Evolutionary conservation across 768 basidiomycete species (phyloP).

Genomic region (Coprinopsis sp.): DNA sequence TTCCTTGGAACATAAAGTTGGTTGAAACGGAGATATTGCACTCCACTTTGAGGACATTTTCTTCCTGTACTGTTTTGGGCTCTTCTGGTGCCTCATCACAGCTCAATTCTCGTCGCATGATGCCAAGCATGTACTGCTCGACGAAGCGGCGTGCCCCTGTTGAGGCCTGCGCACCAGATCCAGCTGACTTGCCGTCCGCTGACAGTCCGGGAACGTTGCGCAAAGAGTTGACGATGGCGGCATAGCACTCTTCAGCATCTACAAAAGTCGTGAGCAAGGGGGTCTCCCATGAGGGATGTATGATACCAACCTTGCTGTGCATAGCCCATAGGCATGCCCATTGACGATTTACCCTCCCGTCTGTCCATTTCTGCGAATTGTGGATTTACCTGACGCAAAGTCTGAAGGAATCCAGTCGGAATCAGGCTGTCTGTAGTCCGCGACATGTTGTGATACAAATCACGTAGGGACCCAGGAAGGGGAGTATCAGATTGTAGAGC

Average conservation of each 20-base stretch:
- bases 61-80: conserved; percentile 51
- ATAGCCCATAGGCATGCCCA: conserved; percentile 42
- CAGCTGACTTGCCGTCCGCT: conserved; percentile 26
- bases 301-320: conserved; percentile 67
- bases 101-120: conserved; percentile 72
- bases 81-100: conserved; percentile 86
- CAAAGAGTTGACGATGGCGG: conserved; percentile 65
- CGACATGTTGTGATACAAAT: conserved; percentile 69
- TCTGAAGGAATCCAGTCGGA: conserved; percentile 62
- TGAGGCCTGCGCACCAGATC: conserved; percentile 19
- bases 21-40: conserved; percentile 88
- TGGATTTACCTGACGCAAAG: conserved; percentile 75
- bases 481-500: conserved; percentile 37
- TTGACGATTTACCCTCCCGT: conserved; percentile 31
- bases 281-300: conserved; percentile 21
- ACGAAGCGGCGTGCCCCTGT: conserved; percentile 56
- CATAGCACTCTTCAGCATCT: conserved; percentile 93
- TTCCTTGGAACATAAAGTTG: conserved; percentile 85
- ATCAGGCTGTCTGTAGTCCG: conserved; percentile 72
- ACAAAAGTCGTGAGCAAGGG: not conserved
- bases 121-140: conserved; percentile 76
- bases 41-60: conserved; percentile 82
- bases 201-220: conserved; percentile 59
- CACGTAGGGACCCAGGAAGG: conserved; percentile 51
- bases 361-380: conserved; percentile 81